phyloP scores from a whole-genome alignment of 345 rosid species.

The Microcos paniculata region DNA sequence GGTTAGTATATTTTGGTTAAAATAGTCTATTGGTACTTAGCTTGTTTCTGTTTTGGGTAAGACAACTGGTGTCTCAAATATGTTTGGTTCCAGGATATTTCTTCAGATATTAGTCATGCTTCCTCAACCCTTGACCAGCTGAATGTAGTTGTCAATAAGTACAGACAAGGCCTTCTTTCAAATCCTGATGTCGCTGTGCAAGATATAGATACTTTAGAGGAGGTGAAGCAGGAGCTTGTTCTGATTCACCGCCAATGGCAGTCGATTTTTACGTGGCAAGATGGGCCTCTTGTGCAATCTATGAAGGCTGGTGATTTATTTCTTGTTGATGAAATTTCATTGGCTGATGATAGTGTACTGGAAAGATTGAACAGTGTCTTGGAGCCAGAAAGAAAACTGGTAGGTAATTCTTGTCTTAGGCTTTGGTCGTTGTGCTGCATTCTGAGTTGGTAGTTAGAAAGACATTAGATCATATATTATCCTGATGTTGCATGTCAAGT shows the following conservation, averaged over 20 bases:
- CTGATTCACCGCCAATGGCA: constrained; percentile 75
- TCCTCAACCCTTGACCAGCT: constrained; percentile 52
- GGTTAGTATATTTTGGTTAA: constrained; percentile 38
- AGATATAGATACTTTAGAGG: constrained; percentile 54
- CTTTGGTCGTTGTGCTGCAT: background rate
- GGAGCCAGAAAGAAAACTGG: constrained; percentile 91
- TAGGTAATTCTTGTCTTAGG: constrained; percentile 27
- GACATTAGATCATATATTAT: background rate
- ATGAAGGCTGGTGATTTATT: constrained; percentile 85
- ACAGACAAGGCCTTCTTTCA: constrained; percentile 41
- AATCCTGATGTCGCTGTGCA: constrained; percentile 31
- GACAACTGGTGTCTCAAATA: constrained; percentile 11
- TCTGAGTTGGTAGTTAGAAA: background rate
- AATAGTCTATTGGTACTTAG: background rate
- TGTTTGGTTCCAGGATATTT: constrained; percentile 47
- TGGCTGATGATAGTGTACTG: constrained; percentile 97
- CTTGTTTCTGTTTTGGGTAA: constrained; percentile 11
- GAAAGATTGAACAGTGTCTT: constrained; percentile 93
- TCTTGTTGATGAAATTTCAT: constrained; percentile 93
- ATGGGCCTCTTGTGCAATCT: constrained; percentile 93
- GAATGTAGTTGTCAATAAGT: constrained; percentile 33
- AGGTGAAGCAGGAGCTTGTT: constrained; percentile 49
- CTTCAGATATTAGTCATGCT: constrained; percentile 66
- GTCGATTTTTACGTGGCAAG: constrained; percentile 88
- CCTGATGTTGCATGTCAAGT: background rate